phyloP scores from a whole-genome alignment of 768 basidiomycete genomes.

The Suillus placidus region DNA sequence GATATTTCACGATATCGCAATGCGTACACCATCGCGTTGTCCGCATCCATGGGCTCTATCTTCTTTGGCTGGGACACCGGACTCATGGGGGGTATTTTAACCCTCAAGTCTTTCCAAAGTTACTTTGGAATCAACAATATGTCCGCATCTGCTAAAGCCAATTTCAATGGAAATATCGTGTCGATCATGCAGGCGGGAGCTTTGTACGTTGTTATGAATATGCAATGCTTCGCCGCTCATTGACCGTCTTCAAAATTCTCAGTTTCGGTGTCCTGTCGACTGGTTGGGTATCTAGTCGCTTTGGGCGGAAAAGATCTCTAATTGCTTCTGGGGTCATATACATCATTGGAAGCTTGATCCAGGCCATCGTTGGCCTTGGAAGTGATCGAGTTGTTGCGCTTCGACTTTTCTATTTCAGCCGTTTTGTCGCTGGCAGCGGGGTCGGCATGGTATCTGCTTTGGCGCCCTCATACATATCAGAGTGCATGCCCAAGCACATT shows the following conservation, averaged over 20 bases:
- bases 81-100: constrained; percentile 52
- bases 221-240: background rate
- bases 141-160: constrained; percentile 39
- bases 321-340: constrained; percentile 48
- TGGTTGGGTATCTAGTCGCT: constrained; percentile 42
- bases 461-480: constrained; percentile 54
- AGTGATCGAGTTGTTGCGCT: constrained; percentile 38
- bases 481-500: constrained; percentile 49
- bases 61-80: constrained; percentile 55
- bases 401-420: constrained; percentile 46
- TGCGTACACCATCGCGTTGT: constrained; percentile 47
- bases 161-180: constrained; percentile 55
- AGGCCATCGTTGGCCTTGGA: constrained; percentile 46
- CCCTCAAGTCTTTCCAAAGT: constrained; percentile 47
- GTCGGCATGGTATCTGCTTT: constrained; percentile 56
- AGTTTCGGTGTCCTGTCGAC: constrained; percentile 51
- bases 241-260: background rate
- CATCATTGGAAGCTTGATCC: constrained; percentile 50
- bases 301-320: constrained; percentile 50
- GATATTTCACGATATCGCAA: constrained; percentile 40
- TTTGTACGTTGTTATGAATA: constrained; percentile 39
- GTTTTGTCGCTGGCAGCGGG: constrained; percentile 64
- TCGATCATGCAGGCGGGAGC: constrained; percentile 51
- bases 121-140: constrained; percentile 50
- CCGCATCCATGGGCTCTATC: constrained; percentile 50